Evolutionary conservation across 192 early-diverging fungal species (phyloP), one percentile per base, ranked within the genome.

Genomic region (Geranomyces variabilis): DNA sequence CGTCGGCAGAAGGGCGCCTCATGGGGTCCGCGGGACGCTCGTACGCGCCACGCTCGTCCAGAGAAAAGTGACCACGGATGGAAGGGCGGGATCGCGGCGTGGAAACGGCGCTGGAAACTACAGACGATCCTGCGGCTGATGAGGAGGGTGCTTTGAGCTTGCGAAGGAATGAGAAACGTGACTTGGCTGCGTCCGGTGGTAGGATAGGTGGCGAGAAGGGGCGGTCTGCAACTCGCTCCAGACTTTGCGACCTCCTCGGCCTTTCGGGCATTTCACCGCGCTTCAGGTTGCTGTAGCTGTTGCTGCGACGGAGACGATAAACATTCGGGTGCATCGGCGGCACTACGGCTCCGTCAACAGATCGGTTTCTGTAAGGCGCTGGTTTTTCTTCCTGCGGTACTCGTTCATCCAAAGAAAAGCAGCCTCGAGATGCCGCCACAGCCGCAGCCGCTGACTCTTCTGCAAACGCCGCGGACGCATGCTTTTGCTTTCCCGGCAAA

Each of bases 241-340:
- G 51, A 53, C 51, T 53, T n/a, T 15, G 51, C 15, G 51, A 53
- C 15, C 24, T 53, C 17, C 51, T 53, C 51, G 51, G 51, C 7
- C 51, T n/a, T 3, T 53, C n/a, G 3, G 51, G n/a, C 51, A 24
- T 53, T 26, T 53, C 51, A 15, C 19, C 51, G 51, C 51, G 51
- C 24, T 53, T 53, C 51, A 53, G 15, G 17, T 53, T 53, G 51
- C 51, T 53, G 51, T 53, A 53, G n/a, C n/a, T 24, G 51, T 53
- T 53, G 17, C 51, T 53, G 4, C 51, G 19, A 3, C 51, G 51
- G 51, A 53, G 51, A 53, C 51, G 51, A 24, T 53, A 26, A 26
- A 53, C 51, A 24, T 17, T n/a, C 15, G 36, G 36, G 36, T 41
- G 36, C 36, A 41, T 10, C 5, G 19, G 51, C 24, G 51, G 51